Percentiles rank a stretch among this genome's conserved stretches.
phyloP scores from a whole-genome alignment of 805 yeast species.

The Yarrowia sp. region DNA sequence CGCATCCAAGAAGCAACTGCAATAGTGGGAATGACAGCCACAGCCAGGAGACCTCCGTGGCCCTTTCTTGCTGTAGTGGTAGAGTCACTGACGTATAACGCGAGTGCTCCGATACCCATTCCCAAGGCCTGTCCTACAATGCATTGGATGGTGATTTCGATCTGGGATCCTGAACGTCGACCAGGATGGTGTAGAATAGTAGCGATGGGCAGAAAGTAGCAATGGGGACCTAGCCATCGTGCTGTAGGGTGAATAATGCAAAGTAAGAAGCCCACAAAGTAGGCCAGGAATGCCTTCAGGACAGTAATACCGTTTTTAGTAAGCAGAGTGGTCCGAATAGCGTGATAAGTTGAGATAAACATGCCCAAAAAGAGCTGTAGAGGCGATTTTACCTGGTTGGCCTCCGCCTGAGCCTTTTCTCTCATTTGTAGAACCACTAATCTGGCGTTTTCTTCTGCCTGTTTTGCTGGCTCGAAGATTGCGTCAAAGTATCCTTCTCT shows the following conservation, averaged over 20 bases:
- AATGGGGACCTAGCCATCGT: slow-evolving; percentile 54
- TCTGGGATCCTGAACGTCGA: slow-evolving; percentile 56
- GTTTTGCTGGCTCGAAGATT: slow-evolving; percentile 46
- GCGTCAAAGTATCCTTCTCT: slow-evolving; percentile 61
- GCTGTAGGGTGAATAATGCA: slow-evolving; percentile 53
- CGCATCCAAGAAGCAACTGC: slow-evolving; percentile 54
- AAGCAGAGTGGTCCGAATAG: slow-evolving; percentile 6
- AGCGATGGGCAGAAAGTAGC: slow-evolving; percentile 55
- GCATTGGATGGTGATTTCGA: slow-evolving; percentile 55
- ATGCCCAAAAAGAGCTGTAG: slow-evolving; percentile 2
- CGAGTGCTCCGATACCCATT: slow-evolving; percentile 56
- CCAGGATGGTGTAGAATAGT: slow-evolving; percentile 58
- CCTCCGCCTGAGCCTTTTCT: slow-evolving; percentile 2
- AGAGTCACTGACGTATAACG: slow-evolving; percentile 54
- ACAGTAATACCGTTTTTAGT: slow-evolving; percentile 33
- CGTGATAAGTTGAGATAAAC: slow-evolving; percentile 4
- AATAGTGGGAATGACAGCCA: slow-evolving; percentile 53
- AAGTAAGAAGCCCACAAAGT: slow-evolving; percentile 52
- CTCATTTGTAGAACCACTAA: slow-evolving; percentile 5
- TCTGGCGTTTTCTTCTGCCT: slow-evolving; percentile 23
- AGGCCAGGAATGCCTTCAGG: slow-evolving; percentile 53
- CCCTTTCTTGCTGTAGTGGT: slow-evolving; percentile 54
- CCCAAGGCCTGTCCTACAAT: slow-evolving; percentile 54
- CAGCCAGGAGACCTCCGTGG: slow-evolving; percentile 57
- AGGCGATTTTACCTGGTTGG: slow-evolving; percentile 5